Evolutionary conservation across 768 basidiomycete genomes (phyloP), one percentile per base, ranked within the genome.

Genomic region (Hygrophoropsis aurantiaca): DNA sequence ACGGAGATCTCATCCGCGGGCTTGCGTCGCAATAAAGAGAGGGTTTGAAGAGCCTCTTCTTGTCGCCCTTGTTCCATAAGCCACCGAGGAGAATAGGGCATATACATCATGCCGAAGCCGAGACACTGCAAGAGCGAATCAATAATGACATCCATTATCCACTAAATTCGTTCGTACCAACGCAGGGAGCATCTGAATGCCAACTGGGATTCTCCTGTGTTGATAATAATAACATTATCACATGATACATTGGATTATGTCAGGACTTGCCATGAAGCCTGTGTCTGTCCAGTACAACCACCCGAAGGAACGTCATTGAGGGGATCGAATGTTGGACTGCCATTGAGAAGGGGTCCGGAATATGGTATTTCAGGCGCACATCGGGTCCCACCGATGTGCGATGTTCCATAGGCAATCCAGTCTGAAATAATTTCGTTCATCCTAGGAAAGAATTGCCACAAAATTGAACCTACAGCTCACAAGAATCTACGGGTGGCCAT

Each of bases 61-160:
- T 62, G 60, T 5, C 68, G 66, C 0, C 69, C 68, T 53, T 66
- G 60, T 43, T 69, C 65, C 49, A 67, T 64, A 30, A 74, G 56
- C 68, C 74, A 74, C 41, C 74, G 66, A 18, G 74, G 74, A 16
- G 74, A 74, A 42, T 67, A 72, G 20, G 73, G 73, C 56, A 73
- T 60, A 36, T 69, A 61, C 16, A 41, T 33, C 64, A 65, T 65
- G 35, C 64, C 64, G 25, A 65, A 41, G 5, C 58, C 64, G 44
- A 67, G 54, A n/a, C 56, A 58, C 65, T 65, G 44, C 23, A 18
- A 7, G 36, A 16, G 7, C 27, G 7, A 6, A 30, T 30, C 27
- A 30, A 13, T 7, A 30, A 30, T 38, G 36, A 7, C 27, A 6
- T 30, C 13, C 13, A 30, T 13, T 7, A 30, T 6, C 13, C 27